These are phyloP conservation scores for Vanrija sp. DNA, from an alignment of 1,284 basidiomycete genomes.

Conservation along the genomic window DNA sequence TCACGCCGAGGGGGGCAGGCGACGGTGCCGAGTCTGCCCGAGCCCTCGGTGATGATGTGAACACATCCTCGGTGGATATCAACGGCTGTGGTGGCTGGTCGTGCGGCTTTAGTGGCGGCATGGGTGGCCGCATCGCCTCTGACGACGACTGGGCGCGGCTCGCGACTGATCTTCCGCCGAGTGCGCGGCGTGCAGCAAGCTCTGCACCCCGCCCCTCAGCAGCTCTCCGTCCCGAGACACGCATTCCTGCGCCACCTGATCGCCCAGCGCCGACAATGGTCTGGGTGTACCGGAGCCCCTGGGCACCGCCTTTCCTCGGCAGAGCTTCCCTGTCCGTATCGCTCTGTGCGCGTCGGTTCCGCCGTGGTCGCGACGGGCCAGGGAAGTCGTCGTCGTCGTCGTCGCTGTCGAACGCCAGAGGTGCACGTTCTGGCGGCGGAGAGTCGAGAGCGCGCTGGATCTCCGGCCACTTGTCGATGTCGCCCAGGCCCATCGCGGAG, in stretches of 20 bases:
- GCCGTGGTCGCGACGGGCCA: conserved; percentile 1
- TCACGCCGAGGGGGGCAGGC: conserved; percentile 11
- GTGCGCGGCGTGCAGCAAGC: neutral
- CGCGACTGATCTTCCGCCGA: conserved; percentile 3
- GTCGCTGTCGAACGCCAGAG: conserved; percentile 2
- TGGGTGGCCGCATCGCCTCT: conserved; percentile 8
- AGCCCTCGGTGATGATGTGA: conserved; percentile 25
- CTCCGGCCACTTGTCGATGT: conserved; percentile 77
- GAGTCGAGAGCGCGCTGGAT: conserved; percentile 54
- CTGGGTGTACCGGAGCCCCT: conserved; percentile 68
- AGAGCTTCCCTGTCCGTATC: conserved; percentile 41
- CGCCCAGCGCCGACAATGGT: conserved; percentile 71
- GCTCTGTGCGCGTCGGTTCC: conserved; percentile 8
- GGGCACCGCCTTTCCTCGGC: conserved; percentile 20
- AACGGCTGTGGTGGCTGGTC: conserved; percentile 15
- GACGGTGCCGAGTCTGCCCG: conserved; percentile 36
- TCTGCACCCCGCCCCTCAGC: neutral
- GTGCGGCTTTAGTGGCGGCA: conserved; percentile 13
- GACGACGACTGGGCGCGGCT: conserved; percentile 23
- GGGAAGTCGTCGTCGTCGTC: conserved; percentile 8
- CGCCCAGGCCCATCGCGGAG: conserved; percentile 68
- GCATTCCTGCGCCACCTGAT: conserved; percentile 62
- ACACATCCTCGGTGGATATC: conserved; percentile 20
- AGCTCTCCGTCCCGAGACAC: conserved; percentile 50
- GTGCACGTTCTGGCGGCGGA: conserved; percentile 56